Evolutionary conservation across 2,329 filamentous ascomycete species (phyloP).

Genomic region (Esteya vermicola): DNA sequence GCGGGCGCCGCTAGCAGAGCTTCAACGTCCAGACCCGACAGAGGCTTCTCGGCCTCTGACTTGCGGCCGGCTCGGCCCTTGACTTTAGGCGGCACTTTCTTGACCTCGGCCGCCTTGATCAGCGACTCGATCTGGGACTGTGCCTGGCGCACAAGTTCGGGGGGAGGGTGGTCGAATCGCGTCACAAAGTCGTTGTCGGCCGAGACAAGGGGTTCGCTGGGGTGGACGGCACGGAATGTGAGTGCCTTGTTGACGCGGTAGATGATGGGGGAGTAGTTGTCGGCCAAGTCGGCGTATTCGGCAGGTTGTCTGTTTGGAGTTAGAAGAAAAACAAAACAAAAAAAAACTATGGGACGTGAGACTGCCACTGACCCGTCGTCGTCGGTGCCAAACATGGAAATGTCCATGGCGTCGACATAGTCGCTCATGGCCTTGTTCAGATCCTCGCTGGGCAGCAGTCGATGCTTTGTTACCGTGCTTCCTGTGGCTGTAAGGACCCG

Average conservation of each 20-base stretch:
- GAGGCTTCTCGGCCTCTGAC: slow-evolving; percentile 48
- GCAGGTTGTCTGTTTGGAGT: slow-evolving; percentile 20
- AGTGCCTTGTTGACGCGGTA: slow-evolving; percentile 82
- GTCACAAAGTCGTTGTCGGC: slow-evolving; percentile 46
- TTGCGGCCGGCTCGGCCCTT: slow-evolving; percentile 61
- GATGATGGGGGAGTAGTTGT: slow-evolving; percentile 72
- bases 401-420: slow-evolving; percentile 87
- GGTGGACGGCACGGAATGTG: slow-evolving; percentile 64
- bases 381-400: slow-evolving; percentile 56
- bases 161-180: slow-evolving; percentile 59
- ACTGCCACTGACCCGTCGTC: slow-evolving; percentile 51
- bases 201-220: slow-evolving; percentile 47
- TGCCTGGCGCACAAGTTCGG: slow-evolving; percentile 47
- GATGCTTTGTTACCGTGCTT: slow-evolving; percentile 64
- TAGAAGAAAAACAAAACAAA: neutral
- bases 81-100: slow-evolving; percentile 72
- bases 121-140: slow-evolving; percentile 46
- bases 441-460: slow-evolving; percentile 63
- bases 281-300: slow-evolving; percentile 67
- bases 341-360: neutral
- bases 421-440: slow-evolving; percentile 72
- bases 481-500: slow-evolving; percentile 79
- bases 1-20: slow-evolving; percentile 44
- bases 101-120: slow-evolving; percentile 59
- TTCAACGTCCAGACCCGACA: slow-evolving; percentile 81